Base-by-base conservation (phyloP, 139 green algal species). In the Zygnema circumcarinatum region DNA sequence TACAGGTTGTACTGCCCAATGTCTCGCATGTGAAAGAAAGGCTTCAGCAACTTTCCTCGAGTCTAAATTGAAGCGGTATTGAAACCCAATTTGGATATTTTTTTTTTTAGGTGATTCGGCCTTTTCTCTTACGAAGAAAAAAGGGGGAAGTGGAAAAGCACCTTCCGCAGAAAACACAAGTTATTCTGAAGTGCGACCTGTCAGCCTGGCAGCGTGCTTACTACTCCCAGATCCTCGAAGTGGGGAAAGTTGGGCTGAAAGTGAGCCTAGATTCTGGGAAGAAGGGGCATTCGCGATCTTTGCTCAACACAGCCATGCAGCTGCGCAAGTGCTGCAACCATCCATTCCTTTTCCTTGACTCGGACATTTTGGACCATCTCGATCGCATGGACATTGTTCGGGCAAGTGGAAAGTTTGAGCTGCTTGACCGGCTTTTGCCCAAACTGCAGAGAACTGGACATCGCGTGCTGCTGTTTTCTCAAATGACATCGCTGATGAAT, bases 401-500 rank as follows among this genome's bases (percentile, higher is more conserved):
- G 2, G 91, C 94, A 1, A 93, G 88, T 1, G 94, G 94, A 47
- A 96, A 96, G 85, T 92, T 96, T 62, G 83, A 92, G 74, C 88
- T 95, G 40, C 88, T 96, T 39, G 92, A 95, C 87, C 72, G 85
- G 40, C 89, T 95, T 56, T 87, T 96, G 33, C 94, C 94, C 62
- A 96, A 96, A 88, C 88, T 96, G 16, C 81, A 89, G 25, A 36
- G 39, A 2, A 68, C 52, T n/a, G 80, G 87, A 36, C 91, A 93
- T 86, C 92, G 95, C 25, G 94, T 96, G 52, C 89, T 98, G 73
- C 68, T 98, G 76, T 98, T 98, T 88, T 94, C 91, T 84, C 93
- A 90, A 73, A 90, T 90, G 85, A 91, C 84, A 16, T 52, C 31
- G 16, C 40, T 90, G 2, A 90, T 90, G 79, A 79, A 90, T 68